phyloP scores from a whole-genome alignment of 192 early-diverging fungal species.

The Coemansia sp. region DNA sequence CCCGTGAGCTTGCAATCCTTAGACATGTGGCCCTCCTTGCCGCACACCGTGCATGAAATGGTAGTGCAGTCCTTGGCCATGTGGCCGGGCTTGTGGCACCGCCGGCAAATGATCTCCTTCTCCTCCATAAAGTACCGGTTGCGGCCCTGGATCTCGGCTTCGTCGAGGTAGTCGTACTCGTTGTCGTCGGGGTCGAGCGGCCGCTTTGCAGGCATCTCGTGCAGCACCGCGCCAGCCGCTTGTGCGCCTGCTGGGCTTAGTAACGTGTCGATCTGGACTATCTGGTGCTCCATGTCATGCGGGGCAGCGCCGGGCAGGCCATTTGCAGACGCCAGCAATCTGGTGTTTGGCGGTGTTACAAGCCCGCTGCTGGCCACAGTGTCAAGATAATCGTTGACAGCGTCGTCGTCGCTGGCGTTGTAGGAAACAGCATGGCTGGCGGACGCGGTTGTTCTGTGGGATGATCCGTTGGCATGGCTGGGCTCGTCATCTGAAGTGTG shows the following conservation, averaged over 20 bases:
- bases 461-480: neutral
- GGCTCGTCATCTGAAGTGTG: neutral
- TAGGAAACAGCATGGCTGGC: slow-evolving; percentile 13
- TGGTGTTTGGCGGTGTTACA: slow-evolving; percentile 14
- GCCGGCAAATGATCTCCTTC: slow-evolving; percentile 41
- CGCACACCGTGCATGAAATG: slow-evolving; percentile 38
- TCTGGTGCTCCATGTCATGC: slow-evolving; percentile 31
- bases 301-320: neutral
- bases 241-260: slow-evolving; percentile 6
- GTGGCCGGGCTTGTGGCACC: slow-evolving; percentile 40
- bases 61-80: slow-evolving; percentile 48
- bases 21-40: slow-evolving; percentile 34
- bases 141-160: slow-evolving; percentile 51
- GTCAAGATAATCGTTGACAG: slow-evolving; percentile 36
- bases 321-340: neutral
- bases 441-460: neutral
- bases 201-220: slow-evolving; percentile 11
- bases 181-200: slow-evolving; percentile 13
- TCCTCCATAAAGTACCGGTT: slow-evolving; percentile 58
- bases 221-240: slow-evolving; percentile 6
- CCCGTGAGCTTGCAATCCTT: slow-evolving; percentile 46
- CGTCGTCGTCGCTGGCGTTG: slow-evolving; percentile 33
- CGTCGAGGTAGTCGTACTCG: slow-evolving; percentile 53
- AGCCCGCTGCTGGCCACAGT: slow-evolving; percentile 25
- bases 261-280: slow-evolving; percentile 31